phyloP scores from a whole-genome alignment of 495 filamentous ascomycete genomes.

The Neurospora tetrasperma region DNA sequence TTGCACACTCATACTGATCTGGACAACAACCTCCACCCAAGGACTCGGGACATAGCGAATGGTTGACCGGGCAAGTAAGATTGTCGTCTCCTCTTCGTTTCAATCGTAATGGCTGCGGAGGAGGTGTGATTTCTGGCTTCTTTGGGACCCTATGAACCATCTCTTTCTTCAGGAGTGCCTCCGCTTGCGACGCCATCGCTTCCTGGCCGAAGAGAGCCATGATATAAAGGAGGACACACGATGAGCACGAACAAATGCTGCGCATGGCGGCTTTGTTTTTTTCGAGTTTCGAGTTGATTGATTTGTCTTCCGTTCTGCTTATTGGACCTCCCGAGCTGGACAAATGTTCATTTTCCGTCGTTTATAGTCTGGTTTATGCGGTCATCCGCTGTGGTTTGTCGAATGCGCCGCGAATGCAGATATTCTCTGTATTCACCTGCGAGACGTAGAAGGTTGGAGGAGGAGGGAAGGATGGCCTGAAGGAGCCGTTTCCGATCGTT shows the following conservation, averaged over 20 bases:
- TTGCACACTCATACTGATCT: conserved; percentile 30
- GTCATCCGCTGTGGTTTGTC: background rate
- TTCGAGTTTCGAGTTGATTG: background rate
- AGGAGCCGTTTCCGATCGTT: background rate
- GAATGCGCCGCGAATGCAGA: background rate
- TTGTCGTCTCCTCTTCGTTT: conserved; percentile 11
- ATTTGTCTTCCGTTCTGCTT: background rate
- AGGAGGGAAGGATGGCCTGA: background rate
- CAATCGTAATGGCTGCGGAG: conserved; percentile 17
- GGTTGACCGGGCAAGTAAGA: conserved; percentile 17
- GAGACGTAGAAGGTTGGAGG: background rate
- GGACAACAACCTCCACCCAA: conserved; percentile 35
- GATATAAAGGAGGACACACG: conserved; percentile 16
- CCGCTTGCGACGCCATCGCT: conserved; percentile 13
- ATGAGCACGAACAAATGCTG: conserved; percentile 16
- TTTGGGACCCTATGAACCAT: conserved; percentile 29
- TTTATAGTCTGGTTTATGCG: background rate
- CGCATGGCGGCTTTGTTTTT: conserved; percentile 20
- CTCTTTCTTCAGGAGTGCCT: conserved; percentile 7
- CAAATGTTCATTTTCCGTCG: background rate
- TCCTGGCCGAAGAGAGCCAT: conserved; percentile 16
- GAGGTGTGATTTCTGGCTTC: conserved; percentile 3
- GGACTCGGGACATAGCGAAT: conserved; percentile 26
- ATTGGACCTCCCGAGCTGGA: background rate
- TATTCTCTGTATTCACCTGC: background rate